phyloP scores from a whole-genome alignment of 139 green algal genomes.

The Pseudopediastrum boryanum region DNA sequence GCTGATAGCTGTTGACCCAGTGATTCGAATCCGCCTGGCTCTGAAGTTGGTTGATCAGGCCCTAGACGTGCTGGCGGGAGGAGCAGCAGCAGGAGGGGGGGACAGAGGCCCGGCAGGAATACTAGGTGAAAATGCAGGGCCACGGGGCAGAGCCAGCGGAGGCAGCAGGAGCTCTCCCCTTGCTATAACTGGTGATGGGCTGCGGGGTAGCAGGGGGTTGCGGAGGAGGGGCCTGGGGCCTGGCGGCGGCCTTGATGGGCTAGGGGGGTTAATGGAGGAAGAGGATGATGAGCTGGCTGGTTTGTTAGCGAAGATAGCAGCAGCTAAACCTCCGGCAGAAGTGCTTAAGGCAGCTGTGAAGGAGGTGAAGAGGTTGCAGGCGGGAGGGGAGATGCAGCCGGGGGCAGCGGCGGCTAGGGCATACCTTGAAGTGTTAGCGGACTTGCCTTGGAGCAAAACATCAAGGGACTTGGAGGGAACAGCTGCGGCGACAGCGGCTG shows the following conservation, averaged over 20 bases:
- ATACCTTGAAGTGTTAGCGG: constrained; percentile 78
- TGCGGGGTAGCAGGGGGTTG: neutral
- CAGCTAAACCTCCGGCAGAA: constrained; percentile 44
- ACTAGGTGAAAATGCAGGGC: constrained; percentile 1
- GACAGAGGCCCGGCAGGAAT: constrained; percentile 21
- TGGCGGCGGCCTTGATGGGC: neutral
- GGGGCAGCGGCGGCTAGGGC: constrained; percentile 57
- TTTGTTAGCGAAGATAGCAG: constrained; percentile 36
- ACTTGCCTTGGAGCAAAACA: constrained; percentile 76
- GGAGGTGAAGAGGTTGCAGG: constrained; percentile 44
- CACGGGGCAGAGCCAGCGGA: neutral
- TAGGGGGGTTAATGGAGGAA: neutral
- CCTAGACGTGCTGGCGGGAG: constrained; percentile 10
- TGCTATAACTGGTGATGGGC: neutral
- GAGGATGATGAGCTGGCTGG: constrained; percentile 37
- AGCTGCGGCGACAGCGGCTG: neutral
- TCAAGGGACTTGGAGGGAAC: too few species aligned
- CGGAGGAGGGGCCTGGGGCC: neutral
- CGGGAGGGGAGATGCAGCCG: constrained; percentile 57
- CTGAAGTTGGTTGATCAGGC: constrained; percentile 25
- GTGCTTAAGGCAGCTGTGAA: constrained; percentile 32
- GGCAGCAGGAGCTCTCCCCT: constrained; percentile 28
- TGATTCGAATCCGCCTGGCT: constrained; percentile 25
- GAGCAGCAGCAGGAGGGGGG: constrained; percentile 1
- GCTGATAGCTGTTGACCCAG: constrained; percentile 39